Evolutionary conservation across 495 filamentous ascomycete genomes (phyloP).

Genomic region (Neurospora sp.): DNA sequence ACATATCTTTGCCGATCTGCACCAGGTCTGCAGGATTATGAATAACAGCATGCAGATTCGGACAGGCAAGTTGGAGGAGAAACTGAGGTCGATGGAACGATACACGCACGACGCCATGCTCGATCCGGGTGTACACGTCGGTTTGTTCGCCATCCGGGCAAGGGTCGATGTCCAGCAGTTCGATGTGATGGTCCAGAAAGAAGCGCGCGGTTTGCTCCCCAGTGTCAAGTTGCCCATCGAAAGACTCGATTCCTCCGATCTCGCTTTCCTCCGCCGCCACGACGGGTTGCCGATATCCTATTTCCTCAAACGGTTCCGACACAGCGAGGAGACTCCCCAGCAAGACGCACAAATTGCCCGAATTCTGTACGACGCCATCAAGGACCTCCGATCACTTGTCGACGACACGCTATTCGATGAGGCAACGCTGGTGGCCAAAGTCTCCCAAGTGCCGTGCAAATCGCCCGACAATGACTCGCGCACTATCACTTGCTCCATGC

Average conservation of each 20-base stretch:
- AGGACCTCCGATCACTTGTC: constrained; percentile 28
- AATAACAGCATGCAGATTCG: constrained; percentile 63
- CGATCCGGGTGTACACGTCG: constrained; percentile 61
- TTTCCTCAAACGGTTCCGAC: constrained; percentile 40
- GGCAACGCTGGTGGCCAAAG: constrained; percentile 27
- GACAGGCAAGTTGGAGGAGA: constrained; percentile 38
- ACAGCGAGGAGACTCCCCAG: constrained; percentile 18
- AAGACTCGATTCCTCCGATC: constrained; percentile 48
- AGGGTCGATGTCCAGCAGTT: constrained; percentile 54
- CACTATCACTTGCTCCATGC: constrained; percentile 25
- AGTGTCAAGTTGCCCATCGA: constrained; percentile 48
- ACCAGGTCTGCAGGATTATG: constrained; percentile 58
- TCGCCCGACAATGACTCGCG: constrained; percentile 10
- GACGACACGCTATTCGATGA: constrained; percentile 34
- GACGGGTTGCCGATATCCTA: constrained; percentile 47
- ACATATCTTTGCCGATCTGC: constrained; percentile 61
- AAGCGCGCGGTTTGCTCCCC: constrained; percentile 57
- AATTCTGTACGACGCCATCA: constrained; percentile 25
- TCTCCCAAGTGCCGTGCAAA: constrained; percentile 32
- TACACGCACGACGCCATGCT: constrained; percentile 46
- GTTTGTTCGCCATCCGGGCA: constrained; percentile 64
- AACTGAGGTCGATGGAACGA: constrained; percentile 51
- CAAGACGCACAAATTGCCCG: constrained; percentile 22
- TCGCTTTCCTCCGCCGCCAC: constrained; percentile 46
- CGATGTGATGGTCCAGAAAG: constrained; percentile 61